Evolutionary conservation across 2,329 filamentous ascomycete genomes (phyloP).

Genomic region (Chrysoporthe puriensis): DNA sequence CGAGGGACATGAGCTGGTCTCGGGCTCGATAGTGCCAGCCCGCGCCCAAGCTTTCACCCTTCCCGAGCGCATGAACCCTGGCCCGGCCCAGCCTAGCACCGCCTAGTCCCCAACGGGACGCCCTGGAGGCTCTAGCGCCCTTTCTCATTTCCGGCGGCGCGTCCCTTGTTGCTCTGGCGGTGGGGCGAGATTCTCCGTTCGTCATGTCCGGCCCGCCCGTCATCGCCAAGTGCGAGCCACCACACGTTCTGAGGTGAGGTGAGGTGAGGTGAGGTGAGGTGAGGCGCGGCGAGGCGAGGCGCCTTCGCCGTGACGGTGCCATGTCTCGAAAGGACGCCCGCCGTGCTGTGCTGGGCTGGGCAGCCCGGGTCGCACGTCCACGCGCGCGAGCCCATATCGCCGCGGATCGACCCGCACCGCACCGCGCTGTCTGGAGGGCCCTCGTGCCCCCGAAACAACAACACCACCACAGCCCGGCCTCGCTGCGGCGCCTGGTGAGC

Average conservation of each 20-base stretch:
- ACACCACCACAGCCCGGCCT: too few relatives aligned
- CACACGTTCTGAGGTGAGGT: too few relatives aligned
- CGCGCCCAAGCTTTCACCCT: background rate
- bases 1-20: constrained; percentile 4
- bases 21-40: background rate
- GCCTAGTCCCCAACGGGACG: background rate
- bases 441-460: too few relatives aligned
- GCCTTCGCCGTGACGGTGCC: too few relatives aligned
- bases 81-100: background rate
- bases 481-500: too few relatives aligned
- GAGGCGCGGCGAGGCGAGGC: too few relatives aligned
- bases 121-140: constrained; percentile 11
- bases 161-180: background rate
- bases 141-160: constrained; percentile 12
- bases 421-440: too few relatives aligned
- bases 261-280: too few relatives aligned
- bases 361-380: background rate
- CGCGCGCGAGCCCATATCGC: background rate
- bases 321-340: too few relatives aligned
- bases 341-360: background rate
- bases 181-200: constrained; percentile 1
- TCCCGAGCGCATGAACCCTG: constrained; percentile 2
- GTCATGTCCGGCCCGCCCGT: too few relatives aligned
- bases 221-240: background rate
- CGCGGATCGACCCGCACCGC: background rate